These are phyloP conservation scores for Metschnikowia lachancei DNA, from an alignment of 805 yeast species.

Conservation along the genomic window DNA sequence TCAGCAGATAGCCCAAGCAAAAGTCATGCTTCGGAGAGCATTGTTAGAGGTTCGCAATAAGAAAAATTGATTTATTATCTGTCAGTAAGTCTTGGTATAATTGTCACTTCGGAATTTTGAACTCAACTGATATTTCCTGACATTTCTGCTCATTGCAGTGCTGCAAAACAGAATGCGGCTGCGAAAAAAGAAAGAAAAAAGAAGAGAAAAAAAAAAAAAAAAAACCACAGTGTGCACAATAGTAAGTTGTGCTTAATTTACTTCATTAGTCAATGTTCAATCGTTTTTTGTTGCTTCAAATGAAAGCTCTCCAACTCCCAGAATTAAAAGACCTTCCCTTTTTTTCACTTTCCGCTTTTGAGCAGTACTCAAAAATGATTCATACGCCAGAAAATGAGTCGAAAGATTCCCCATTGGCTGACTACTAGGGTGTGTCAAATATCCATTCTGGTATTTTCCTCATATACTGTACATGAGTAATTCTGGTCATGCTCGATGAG, in stretches of 20 bases:
- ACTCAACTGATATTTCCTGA: background rate
- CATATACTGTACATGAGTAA: conserved; percentile 6
- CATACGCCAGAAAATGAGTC: background rate
- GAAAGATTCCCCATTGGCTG: background rate
- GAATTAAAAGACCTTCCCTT: too few relatives aligned
- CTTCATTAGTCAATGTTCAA: background rate
- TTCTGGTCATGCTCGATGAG: conserved; percentile 8
- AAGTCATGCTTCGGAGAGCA: conserved; percentile 14
- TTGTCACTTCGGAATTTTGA: background rate
- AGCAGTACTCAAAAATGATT: too few relatives aligned
- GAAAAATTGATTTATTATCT: background rate
- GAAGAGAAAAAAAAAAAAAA: too few relatives aligned
- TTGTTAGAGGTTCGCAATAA: conserved; percentile 11
- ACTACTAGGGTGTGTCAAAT: background rate
- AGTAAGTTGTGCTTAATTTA: background rate
- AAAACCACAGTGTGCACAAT: background rate
- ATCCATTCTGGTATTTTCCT: conserved; percentile 6
- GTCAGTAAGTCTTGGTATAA: background rate
- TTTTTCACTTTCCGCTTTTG: too few relatives aligned
- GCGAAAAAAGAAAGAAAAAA: conserved; percentile 3
- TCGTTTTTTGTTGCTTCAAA: background rate
- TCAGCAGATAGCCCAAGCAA: conserved; percentile 14
- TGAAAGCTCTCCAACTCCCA: too few relatives aligned
- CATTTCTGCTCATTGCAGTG: conserved; percentile 2
- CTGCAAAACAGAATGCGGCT: conserved; percentile 9